These are phyloP conservation scores for Marasmius sp. DNA, from an alignment of 1,284 basidiomycete genomes.

Conservation along the genomic window DNA sequence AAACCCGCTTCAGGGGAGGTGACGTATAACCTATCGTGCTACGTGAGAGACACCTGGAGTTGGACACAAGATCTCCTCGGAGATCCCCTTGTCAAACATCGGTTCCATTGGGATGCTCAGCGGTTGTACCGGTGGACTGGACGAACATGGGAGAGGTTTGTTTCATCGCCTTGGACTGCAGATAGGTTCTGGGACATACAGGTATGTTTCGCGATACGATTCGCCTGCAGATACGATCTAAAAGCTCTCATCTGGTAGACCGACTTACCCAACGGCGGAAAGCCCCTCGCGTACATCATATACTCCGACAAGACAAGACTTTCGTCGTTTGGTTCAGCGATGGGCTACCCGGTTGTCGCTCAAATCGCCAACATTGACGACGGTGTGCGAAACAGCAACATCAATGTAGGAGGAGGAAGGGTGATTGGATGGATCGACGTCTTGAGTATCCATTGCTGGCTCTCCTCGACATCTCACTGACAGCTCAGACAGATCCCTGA, in stretches of 20 bases:
- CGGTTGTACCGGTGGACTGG: neutral
- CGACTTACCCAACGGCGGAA: neutral
- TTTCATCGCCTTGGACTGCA: neutral
- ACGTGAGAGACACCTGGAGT: no score
- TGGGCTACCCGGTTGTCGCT: neutral
- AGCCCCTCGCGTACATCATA: neutral
- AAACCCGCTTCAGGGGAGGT: no score
- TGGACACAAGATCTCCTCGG: no score
- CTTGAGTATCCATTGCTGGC: no score
- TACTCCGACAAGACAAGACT: neutral
- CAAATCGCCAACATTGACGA: neutral
- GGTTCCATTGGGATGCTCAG: neutral
- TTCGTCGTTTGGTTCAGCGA: neutral
- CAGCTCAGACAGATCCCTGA: neutral
- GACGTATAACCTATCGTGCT: no score
- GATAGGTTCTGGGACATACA: neutral
- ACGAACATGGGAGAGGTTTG: neutral
- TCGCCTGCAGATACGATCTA: neutral
- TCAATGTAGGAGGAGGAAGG: neutral
- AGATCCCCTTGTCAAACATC: no score
- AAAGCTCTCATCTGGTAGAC: neutral
- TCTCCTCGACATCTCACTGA: no score
- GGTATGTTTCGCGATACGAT: neutral
- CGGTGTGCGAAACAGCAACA: neutral
- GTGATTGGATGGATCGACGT: neutral